These are phyloP conservation scores for Serpula lacrymans DNA, from an alignment of 768 basidiomycete genomes.

Conservation along the genomic window DNA sequence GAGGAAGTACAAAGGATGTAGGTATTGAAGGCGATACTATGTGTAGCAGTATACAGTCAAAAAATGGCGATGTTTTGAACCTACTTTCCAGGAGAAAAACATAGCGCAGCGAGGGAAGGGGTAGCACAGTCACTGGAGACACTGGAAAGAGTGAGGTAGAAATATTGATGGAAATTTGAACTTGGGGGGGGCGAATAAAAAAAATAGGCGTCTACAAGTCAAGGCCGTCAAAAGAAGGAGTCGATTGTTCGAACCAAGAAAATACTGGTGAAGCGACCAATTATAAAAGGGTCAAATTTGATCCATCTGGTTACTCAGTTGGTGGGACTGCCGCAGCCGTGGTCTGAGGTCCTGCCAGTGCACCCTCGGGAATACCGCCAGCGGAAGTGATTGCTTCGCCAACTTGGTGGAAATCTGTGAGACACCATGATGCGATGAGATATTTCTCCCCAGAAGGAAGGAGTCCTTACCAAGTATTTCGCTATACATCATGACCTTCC, in stretches of 20 bases:
- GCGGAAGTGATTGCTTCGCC: slow-evolving; percentile 45
- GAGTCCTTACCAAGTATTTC: slow-evolving; percentile 82
- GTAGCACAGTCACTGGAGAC: no score
- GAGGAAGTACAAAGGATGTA: no score
- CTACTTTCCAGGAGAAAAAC: no score
- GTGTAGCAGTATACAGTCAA: no score
- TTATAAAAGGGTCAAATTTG: no score
- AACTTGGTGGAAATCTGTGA: slow-evolving; percentile 77
- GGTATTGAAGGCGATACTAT: no score
- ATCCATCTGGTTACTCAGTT: slow-evolving; percentile 7
- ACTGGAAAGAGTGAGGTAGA: no score
- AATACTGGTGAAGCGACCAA: no score
- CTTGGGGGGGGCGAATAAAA: slow-evolving; percentile 1
- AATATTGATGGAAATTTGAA: no score
- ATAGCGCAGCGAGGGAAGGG: no score
- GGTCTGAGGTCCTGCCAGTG: slow-evolving; percentile 63
- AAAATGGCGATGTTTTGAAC: no score
- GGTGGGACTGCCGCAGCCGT: slow-evolving; percentile 10
- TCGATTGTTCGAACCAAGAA: no score
- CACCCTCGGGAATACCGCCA: slow-evolving; percentile 49
- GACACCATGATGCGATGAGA: slow-evolving; percentile 1
- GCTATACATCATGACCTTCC: slow-evolving; percentile 99
- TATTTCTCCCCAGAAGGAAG: background rate
- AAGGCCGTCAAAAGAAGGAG: background rate
- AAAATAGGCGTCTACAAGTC: slow-evolving; percentile 3